Evolutionary conservation across 371 early-diverging fungal genomes (phyloP).

Genomic region (Rhizomucor pusillus): DNA sequence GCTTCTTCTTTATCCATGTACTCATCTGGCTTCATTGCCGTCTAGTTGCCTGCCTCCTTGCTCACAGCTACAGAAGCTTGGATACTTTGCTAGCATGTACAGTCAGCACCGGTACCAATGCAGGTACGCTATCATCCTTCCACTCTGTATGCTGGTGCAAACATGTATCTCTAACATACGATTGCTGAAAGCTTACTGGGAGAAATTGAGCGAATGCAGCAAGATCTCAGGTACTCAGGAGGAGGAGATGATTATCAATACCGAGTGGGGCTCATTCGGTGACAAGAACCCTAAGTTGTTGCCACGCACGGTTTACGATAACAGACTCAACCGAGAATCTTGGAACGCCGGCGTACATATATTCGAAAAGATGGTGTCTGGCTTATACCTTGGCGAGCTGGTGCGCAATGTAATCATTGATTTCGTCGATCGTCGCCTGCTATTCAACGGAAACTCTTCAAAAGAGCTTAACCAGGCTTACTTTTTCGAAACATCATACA

Average conservation of each 20-base stretch:
- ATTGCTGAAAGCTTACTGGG: constrained; percentile 84
- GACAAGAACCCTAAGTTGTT: constrained; percentile 64
- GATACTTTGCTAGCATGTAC: constrained; percentile 80
- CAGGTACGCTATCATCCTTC: no score
- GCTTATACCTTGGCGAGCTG: constrained; percentile 94
- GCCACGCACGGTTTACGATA: constrained; percentile 86
- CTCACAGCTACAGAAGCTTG: constrained; percentile 73
- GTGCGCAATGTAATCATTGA: constrained; percentile 74
- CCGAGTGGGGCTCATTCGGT: constrained; percentile 90
- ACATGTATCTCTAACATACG: no score
- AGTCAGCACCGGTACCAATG: constrained; percentile 89
- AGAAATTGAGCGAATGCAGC: constrained; percentile 61
- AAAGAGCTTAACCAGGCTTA: constrained; percentile 69
- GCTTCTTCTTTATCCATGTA: neutral
- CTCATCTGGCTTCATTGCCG: neutral
- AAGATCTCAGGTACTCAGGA: constrained; percentile 57
- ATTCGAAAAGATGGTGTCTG: constrained; percentile 95
- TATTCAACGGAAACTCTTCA: constrained; percentile 75
- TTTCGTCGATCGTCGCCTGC: constrained; percentile 74
- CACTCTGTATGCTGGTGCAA: neutral
- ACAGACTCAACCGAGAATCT: constrained; percentile 77
- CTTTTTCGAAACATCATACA: constrained; percentile 83
- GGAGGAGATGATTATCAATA: constrained; percentile 85
- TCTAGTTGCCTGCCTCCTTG: constrained; percentile 47
- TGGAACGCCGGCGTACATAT: constrained; percentile 77